These are phyloP conservation scores for Puccinia brachypodii DNA, from an alignment of 1,284 basidiomycete species.

Conservation along the genomic window DNA sequence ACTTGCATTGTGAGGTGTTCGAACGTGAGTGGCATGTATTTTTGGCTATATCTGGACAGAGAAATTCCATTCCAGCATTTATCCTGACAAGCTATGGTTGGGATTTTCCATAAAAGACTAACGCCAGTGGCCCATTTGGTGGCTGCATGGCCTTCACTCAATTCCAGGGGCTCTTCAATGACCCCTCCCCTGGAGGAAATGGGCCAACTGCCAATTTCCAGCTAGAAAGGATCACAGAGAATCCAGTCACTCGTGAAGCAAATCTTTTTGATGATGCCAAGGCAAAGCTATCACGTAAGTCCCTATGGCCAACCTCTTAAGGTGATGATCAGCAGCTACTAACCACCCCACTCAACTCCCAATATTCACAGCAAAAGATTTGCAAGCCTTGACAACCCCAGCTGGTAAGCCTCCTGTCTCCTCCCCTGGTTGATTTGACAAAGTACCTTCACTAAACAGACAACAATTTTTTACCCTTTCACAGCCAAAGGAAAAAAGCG, in stretches of 20 bases:
- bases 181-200: constrained; percentile 30
- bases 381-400: neutral
- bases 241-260: constrained; percentile 27
- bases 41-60: too few relatives aligned
- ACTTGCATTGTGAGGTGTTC: constrained; percentile 33
- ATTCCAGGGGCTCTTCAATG: constrained; percentile 33
- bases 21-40: constrained; percentile 43
- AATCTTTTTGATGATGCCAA: constrained; percentile 12
- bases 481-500: neutral
- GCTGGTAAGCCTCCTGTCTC: neutral
- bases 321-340: neutral
- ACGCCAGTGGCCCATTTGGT: constrained; percentile 23
- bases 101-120: neutral
- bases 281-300: constrained; percentile 35
- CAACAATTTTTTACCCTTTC: neutral
- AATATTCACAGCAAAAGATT: neutral
- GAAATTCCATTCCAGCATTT: neutral
- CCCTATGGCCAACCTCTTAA: neutral
- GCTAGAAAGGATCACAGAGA: constrained; percentile 28
- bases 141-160: constrained; percentile 47
- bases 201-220: neutral
- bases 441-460: neutral
- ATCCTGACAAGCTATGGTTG: neutral
- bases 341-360: neutral
- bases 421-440: neutral